Base-by-base conservation (phyloP, 225 moss, liverwort and hornwort genomes). In the Physcomitrium patens region DNA sequence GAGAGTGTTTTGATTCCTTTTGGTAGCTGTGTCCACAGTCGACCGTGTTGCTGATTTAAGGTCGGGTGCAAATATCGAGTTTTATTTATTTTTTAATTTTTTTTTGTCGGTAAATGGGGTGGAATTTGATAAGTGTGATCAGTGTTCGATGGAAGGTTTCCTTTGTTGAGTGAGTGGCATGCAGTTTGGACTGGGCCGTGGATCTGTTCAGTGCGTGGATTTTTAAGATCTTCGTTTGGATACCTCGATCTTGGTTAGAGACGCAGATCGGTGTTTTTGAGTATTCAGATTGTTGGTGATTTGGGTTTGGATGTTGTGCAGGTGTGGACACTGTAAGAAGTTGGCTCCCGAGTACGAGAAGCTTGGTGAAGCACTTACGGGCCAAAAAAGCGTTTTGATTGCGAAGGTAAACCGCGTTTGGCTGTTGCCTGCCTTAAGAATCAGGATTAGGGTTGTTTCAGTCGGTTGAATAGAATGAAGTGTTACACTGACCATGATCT, bases 261-360 rank as follows among this genome's bases (percentile, higher is more conserved):
- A 8, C 26, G 26, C 24, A 41, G 2, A 2, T 15, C 18, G 70
- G 31, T 17, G 27, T 46, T 57, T 54, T 62, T 60, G 51, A 19
- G 60, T 49, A 23, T 53, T 51, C 2, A 66, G 59, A 48, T 43
- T 62, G 4, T 37, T 7, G 75, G 56, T 64, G 62, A 3, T 70
- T 56, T 67, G 64, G 8, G 5, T 5, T 31, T 65, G 64, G 12
- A 26, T 78, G 49, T 43, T 48, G 17, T 74, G 41, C 59, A 99
- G 97, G 97, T 99, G 99, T 73, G 99, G 95, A 80, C 95, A 99
- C 70, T 95, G 99, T 83, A 99, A 99, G 86, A 95, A 41, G 78
- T 74, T 99, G 74, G 99, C 99, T 72, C 99, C 99, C 16, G 99
- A 99, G 76, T 99, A 91, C 63, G 95, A 99, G 79, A 99, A 95